These are phyloP conservation scores for Mycena olivaceomarginata DNA, from an alignment of 768 basidiomycete species.

Conservation along the genomic window DNA sequence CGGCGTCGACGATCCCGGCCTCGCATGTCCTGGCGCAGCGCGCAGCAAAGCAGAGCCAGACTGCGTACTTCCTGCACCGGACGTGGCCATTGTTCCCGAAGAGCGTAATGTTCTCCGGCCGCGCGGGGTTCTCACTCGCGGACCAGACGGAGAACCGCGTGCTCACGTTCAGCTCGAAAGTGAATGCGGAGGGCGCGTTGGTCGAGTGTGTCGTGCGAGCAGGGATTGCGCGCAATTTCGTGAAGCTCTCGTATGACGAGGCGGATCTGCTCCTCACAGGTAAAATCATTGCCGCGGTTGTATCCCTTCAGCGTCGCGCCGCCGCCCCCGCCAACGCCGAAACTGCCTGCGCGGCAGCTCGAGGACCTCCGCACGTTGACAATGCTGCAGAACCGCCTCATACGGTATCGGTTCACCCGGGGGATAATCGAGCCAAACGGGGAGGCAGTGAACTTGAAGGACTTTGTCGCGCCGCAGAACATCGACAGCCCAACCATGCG, in stretches of 20 bases:
- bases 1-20: conserved; percentile 86
- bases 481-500: conserved; percentile 55
- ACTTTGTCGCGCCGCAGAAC: conserved; percentile 53
- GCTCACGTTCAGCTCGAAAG: conserved; percentile 87
- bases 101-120: conserved; percentile 66
- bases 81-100: conserved; percentile 86
- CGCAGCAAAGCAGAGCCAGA: conserved; percentile 71
- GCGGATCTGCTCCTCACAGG: conserved; percentile 74
- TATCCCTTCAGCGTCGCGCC: conserved; percentile 68
- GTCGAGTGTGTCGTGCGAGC: conserved; percentile 82
- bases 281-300: neutral
- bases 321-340: conserved; percentile 14
- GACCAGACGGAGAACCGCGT: conserved; percentile 61
- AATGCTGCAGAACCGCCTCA: conserved; percentile 8
- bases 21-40: conserved; percentile 75
- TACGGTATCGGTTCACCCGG: conserved; percentile 37
- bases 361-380: conserved; percentile 25
- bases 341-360: conserved; percentile 24
- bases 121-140: conserved; percentile 64
- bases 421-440: conserved; percentile 50
- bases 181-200: conserved; percentile 79
- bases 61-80: conserved; percentile 80
- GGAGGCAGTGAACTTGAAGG: conserved; percentile 51
- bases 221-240: conserved; percentile 83
- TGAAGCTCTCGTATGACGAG: conserved; percentile 77